Conservation (phyloP, 2,329 filamentous ascomycete genomes). For the Cladorrhinum sp. region DNA sequence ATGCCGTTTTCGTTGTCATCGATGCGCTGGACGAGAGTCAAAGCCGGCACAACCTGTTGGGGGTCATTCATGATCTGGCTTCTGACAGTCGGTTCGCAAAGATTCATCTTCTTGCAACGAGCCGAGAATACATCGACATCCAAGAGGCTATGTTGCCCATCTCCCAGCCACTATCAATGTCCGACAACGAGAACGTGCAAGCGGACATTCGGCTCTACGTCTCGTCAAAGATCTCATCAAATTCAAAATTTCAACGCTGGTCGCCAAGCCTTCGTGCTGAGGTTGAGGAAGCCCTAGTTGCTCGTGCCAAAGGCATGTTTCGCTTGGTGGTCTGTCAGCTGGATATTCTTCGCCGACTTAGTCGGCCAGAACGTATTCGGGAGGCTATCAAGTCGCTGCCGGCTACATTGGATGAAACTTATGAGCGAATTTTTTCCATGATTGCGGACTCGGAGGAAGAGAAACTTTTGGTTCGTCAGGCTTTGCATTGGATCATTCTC, state of each 20-base stretch:
- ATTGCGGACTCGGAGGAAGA: background rate
- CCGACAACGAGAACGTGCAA: background rate
- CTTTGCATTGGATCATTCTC: background rate
- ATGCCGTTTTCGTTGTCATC: constrained; percentile 25
- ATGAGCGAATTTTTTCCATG: background rate
- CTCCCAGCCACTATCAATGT: background rate
- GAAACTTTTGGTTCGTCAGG: background rate
- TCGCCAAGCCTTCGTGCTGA: background rate
- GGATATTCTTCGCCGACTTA: constrained; percentile 11
- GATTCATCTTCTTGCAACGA: constrained; percentile 32
- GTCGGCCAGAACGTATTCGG: background rate
- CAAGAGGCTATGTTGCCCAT: constrained; percentile 15
- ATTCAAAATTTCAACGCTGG: background rate
- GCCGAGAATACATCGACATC: constrained; percentile 33
- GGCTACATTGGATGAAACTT: background rate
- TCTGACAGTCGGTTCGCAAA: constrained; percentile 25
- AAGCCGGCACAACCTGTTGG: constrained; percentile 24
- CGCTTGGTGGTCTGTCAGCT: constrained; percentile 23
- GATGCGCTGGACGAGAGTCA: constrained; percentile 34
- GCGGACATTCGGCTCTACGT: background rate
- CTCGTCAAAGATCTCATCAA: background rate
- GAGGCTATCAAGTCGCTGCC: background rate
- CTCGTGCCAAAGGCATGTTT: constrained; percentile 13
- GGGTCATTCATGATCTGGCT: constrained; percentile 25
- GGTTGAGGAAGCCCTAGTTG: background rate